Conservation (phyloP, 2,329 filamentous ascomycete genomes). For the Botrytis elliptica region DNA sequence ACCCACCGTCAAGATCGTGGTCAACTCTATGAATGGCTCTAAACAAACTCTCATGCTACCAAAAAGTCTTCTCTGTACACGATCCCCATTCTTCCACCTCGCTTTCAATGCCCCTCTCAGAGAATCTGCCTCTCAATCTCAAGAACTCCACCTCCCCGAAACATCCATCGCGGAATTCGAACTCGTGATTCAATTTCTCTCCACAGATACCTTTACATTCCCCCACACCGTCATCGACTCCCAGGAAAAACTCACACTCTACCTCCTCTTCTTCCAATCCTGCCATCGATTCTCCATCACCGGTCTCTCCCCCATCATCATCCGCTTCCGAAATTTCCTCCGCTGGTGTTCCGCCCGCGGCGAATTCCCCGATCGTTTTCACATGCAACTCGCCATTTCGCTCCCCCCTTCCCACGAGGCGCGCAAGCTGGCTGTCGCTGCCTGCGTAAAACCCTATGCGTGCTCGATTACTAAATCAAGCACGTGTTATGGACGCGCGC, state of each 20-base stretch:
- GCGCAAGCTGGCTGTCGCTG: not conserved
- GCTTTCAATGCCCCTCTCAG: conserved; percentile 22
- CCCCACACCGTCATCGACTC: not conserved
- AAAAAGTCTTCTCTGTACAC: conserved; percentile 23
- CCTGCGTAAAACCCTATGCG: not conserved
- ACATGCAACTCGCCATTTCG: not conserved
- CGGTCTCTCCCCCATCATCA: not conserved
- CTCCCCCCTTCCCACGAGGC: not conserved
- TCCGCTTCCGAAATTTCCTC: not conserved
- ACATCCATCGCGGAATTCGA: conserved; percentile 22
- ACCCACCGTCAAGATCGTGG: conserved; percentile 20
- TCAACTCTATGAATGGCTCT: not conserved
- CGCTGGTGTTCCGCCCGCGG: not conserved
- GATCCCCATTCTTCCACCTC: conserved; percentile 23
- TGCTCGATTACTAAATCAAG: conserved; percentile 1
- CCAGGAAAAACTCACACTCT: not conserved
- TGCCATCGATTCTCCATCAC: conserved; percentile 30
- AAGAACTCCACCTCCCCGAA: conserved; percentile 17
- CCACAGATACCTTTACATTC: not conserved
- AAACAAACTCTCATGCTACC: conserved; percentile 15
- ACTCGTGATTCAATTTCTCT: conserved; percentile 25
- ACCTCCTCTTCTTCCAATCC: conserved; percentile 2
- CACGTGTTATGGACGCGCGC: not conserved
- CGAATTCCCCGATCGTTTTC: not conserved
- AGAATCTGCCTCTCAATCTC: conserved; percentile 13